Evolutionary conservation across 1,284 basidiomycete species (phyloP).

Genomic region (Sporisorium scitamineum): DNA sequence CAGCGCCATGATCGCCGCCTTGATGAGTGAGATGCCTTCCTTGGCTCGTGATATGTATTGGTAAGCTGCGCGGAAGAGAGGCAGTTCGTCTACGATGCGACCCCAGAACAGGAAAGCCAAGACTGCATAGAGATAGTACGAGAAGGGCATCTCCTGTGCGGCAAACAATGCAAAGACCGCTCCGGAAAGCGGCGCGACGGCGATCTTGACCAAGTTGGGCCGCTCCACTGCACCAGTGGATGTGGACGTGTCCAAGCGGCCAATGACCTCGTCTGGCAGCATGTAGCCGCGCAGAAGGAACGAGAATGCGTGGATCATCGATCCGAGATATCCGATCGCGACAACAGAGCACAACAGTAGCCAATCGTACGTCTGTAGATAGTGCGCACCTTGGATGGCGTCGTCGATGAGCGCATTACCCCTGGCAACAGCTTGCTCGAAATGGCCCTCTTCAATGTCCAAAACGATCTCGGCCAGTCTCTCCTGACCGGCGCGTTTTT

Average conservation of each 20-base stretch:
- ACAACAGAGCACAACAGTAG: slow-evolving; percentile 79
- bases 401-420: slow-evolving; percentile 75
- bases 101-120: slow-evolving; percentile 81
- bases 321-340: slow-evolving; percentile 80
- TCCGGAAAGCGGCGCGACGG: slow-evolving; percentile 33
- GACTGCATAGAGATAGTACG: slow-evolving; percentile 81
- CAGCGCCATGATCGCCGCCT: slow-evolving; percentile 4
- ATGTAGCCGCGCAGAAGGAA: slow-evolving; percentile 62
- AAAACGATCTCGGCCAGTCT: slow-evolving; percentile 68
- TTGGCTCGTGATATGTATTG: not conserved
- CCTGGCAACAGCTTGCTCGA: slow-evolving; percentile 73
- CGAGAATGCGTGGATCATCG: slow-evolving; percentile 72
- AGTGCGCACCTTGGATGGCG: slow-evolving; percentile 78
- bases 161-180: slow-evolving; percentile 72
- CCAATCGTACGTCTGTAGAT: slow-evolving; percentile 87
- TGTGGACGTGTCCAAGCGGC: not conserved
- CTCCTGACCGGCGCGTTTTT: slow-evolving; percentile 70
- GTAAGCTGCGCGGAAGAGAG: slow-evolving; percentile 29
- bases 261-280: slow-evolving; percentile 22
- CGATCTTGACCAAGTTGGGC: slow-evolving; percentile 19
- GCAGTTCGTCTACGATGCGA: slow-evolving; percentile 47
- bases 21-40: not conserved
- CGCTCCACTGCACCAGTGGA: not conserved
- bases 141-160: slow-evolving; percentile 77
- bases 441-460: slow-evolving; percentile 69